Base-by-base conservation (phyloP, 768 basidiomycete genomes). In the Leccinum disarticulatum region DNA sequence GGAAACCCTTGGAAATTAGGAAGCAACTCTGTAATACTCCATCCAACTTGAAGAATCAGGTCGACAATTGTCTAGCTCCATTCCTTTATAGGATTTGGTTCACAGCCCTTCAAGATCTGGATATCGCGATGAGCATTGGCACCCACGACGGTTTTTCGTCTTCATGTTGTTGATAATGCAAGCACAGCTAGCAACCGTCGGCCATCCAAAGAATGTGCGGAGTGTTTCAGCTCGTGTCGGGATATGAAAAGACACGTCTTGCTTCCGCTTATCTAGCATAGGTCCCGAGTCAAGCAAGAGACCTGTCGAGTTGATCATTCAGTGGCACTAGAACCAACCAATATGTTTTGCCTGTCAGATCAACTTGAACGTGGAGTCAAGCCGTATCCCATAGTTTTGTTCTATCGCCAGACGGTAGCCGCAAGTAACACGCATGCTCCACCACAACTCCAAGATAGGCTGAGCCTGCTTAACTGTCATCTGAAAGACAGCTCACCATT, bases 181-280 rank as follows among this genome's bases (percentile, higher is more conserved):
- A 11, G 43, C 43, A 43, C 22, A 14, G 47, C 47, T 3, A 25
- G 59, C 17, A 25, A 25, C 25, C 25, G 47, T 43, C 58, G 52
- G 52, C 59, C 33, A 47, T 61, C 64, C 59, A 14, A 53, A 56
- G 14, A 36, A 36, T 36, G 14, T 43, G 43, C n/a, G 43, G 55
- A 56, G 58, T 54, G 47, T 64, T 54, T 61, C 56, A 55, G 27
- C 27, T 15, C n/a, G 0, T 43, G 54, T 64, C 66, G 60, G 59
- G 33, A 65, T 19, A 56, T 62, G 66, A 66, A 66, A 68, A 36
- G 11, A 15, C 14, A 38, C 13, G 50, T 17, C 17, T 19, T 19
- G 43, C 33, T 49, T 27, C 22, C 14, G 22, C 53, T 54, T 35
- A 38, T 58, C 47, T 54, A 25, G 15, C 13, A 35, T 7, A 38